Base-by-base conservation (phyloP, 2,329 filamentous ascomycete species). In the Coniochaeta sp. region DNA sequence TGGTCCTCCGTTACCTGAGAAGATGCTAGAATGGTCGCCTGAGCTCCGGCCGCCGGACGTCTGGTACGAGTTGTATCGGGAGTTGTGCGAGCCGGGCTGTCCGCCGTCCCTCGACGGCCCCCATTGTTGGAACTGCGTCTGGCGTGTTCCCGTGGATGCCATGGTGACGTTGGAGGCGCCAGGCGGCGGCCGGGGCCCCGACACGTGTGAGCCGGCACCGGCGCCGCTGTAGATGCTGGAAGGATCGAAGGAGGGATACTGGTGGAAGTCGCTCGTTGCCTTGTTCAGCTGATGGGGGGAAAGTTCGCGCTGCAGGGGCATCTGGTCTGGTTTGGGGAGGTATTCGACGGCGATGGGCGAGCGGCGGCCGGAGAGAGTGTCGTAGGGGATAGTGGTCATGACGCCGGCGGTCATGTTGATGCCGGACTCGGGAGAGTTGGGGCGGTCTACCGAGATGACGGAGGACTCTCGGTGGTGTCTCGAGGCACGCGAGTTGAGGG, bases 341-440 rank as follows among this genome's bases (percentile, higher is more conserved):
- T 89, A 90, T 54, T 96, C 89, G 69, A 90, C 80, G 42, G 88
- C 77, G 61, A 91, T 82, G 5, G 91, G 89, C 26, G 87, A 88
- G 69, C 85, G 86, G 56, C 82, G 82, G 59, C 82, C 72, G 57
- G 81, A 72, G 32, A 88, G 80, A 68, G 79, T 86, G 67, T 96
- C 90, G 77, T 96, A 96, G 34, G 93, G 91, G 65, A 97, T 93
- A 30, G 90, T 89, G 36, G 91, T 91, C 69, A 96, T 91, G 61
- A 93, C 85, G 61, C 91, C 92, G 36, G 91, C 88, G 70, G 86
- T 88, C 77, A 87, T 87, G 70, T 89, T 89, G 62, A 93, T 76
- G 61, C 85, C 87, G 62, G 81, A 76, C 56, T 88, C 88, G 67
- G 86, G 80, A 55, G 86, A 84, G 64, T 81, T 77, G 56, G 86